Evolutionary conservation across 164 flowering plant genomes (phyloP), one percentile per base, ranked within the genome.

Genomic region (Umbilicus rupestris): DNA sequence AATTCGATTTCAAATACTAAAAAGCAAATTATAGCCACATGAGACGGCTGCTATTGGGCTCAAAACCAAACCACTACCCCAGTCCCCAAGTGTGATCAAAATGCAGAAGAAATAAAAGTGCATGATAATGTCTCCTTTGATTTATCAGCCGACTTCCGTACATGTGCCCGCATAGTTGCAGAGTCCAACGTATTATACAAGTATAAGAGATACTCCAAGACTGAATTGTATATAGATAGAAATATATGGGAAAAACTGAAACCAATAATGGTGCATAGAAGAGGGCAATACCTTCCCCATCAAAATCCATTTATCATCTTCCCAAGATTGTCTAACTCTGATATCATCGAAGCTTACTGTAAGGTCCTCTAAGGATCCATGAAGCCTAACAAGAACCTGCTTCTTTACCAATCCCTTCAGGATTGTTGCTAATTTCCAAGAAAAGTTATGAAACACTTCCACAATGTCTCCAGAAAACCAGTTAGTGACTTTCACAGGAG

Each of bases 351-450:
- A 73, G 35, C 59, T 37, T 14, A 73, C 80, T 39, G 63, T 66
- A 22, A 79, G 66, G 52, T 83, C 83, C 62, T 64, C 60, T 15
- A 74, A 70, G 12, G 80, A 79, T 39, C 86, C 89, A 76, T 81
- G 73, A 24, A 81, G 63, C 76, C 85, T 79, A 10, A 88, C 87
- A 63, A 80, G 66, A 71, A 75, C 73, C 29, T 49, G 71, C 2
- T 71, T 50, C 42, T 66, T 69, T 14, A 71, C 73, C 73, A 80
- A 64, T 50, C 79, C 80, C 76, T 80, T 71, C 33, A 72, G 69
- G 62, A 92, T 71, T 58, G 72, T 71, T 11, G 88, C 93, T 77
- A 80, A 75, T 74, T 84, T 88, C 98, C 98, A 92, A 28, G 85
- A 82, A 63, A 67, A 69, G n/a, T 76, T 69, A 55, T 85, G 77